Percentiles rank a stretch among this genome's conserved stretches.
Evolutionary conservation across 2,329 filamentous ascomycete genomes (phyloP).

Genomic region (Aspergillus piperis): DNA sequence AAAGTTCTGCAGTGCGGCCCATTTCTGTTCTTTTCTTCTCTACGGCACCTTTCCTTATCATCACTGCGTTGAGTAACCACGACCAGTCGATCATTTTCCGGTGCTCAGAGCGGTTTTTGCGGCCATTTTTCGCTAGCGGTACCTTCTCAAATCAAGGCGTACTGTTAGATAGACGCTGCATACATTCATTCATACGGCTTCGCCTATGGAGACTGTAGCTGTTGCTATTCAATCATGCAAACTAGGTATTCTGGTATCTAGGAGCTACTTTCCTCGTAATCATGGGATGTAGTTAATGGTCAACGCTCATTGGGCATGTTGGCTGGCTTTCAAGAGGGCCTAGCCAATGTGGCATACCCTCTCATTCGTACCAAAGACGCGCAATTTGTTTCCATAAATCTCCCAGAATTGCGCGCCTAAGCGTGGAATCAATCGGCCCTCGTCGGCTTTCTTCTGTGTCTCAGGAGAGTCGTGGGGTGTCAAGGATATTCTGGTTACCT

Average conservation of each 20-base stretch:
- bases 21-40: conserved; percentile 35
- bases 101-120: conserved; percentile 78
- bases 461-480: conserved; percentile 7
- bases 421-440: conserved; percentile 53
- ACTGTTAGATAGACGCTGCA: conserved; percentile 97
- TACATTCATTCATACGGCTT: conserved; percentile 54
- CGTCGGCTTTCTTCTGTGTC: conserved; percentile 26
- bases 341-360: conserved; percentile 39
- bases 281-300: neutral
- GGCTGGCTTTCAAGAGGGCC: neutral
- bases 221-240: neutral
- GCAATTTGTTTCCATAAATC: conserved; percentile 59
- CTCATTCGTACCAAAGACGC: conserved; percentile 63
- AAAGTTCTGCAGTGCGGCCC: conserved; percentile 19
- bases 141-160: conserved; percentile 77
- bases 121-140: conserved; percentile 99
- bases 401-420: conserved; percentile 58
- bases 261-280: neutral
- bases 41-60: conserved; percentile 89
- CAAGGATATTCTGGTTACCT: neutral
- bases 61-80: conserved; percentile 71
- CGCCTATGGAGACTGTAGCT: neutral
- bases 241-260: neutral
- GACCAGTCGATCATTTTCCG: conserved; percentile 86
- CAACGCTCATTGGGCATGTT: neutral